These are phyloP conservation scores for Rhypophila decipiens DNA, from an alignment of 495 filamentous ascomycete genomes.

Conservation along the genomic window DNA sequence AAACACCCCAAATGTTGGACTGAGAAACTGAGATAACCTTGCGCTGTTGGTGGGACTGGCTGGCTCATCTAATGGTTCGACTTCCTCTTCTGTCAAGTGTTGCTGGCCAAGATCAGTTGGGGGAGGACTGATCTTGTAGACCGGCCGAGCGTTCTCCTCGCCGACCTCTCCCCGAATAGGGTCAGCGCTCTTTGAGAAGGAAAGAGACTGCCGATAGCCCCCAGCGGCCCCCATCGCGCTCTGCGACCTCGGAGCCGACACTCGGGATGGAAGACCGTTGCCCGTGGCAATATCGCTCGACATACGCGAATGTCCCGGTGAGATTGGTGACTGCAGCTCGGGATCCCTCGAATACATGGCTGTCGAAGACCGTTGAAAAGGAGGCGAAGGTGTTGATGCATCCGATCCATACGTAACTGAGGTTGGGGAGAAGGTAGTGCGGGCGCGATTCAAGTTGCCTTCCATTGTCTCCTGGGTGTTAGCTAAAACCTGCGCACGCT, in stretches of 20 bases:
- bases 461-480: constrained; percentile 70
- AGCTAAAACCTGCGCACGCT: constrained; percentile 1
- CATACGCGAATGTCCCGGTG: constrained; percentile 34
- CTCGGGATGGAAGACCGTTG: constrained; percentile 26
- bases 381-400: constrained; percentile 39
- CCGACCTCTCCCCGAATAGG: constrained; percentile 21
- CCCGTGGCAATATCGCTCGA: constrained; percentile 40
- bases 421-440: constrained; percentile 60
- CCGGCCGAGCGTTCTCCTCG: constrained; percentile 12
- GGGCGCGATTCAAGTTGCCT: constrained; percentile 74
- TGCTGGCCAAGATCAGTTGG: constrained; percentile 22
- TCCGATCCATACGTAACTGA: constrained; percentile 52
- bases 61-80: constrained; percentile 19
- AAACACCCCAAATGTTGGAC: constrained; percentile 31
- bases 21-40: constrained; percentile 29
- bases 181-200: constrained; percentile 32
- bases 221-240: constrained; percentile 45
- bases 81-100: constrained; percentile 34
- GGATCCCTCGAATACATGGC: constrained; percentile 20
- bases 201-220: constrained; percentile 39
- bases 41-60: constrained; percentile 19
- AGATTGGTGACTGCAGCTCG: constrained; percentile 7
- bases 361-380: constrained; percentile 28
- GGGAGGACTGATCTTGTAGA: constrained; percentile 14
- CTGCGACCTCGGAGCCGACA: constrained; percentile 34